Evolutionary conservation across 805 yeast species (phyloP), one percentile per base, ranked within the genome.

Genomic region (Groenewaldozyma salmanticensis): DNA sequence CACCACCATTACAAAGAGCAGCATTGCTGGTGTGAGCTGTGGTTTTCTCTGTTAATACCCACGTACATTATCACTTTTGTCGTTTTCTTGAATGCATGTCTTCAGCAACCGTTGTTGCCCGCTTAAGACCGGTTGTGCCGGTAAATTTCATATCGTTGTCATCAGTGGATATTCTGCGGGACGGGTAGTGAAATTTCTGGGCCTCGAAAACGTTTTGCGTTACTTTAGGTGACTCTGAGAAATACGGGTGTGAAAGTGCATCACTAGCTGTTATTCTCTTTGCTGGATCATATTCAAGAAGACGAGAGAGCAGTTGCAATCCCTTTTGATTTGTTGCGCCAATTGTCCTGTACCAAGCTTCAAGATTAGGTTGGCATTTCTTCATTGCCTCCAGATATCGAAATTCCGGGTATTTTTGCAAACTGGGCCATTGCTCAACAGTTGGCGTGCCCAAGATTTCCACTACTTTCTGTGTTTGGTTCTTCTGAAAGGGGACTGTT

Each of bases 371-470:
- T 1, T 86, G 83, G 52, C 77, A 81, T 16, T 67, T 66, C 34
- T 73, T 75, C 53, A 78, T 68, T 3, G 49, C 31, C 40, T 77
- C 72, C 42, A 86, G 69, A 24, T 79, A 70, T 16, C 66, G 71
- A 57, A 71, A 92, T 54, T 92, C 98, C 0, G 98, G 97, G 55
- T 86, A 88, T 47, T 77, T 77, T 33, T 70, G 67, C 31, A 92
- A 60, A 18, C 79, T 68, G 0, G 92, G 81, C 97, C 98, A 92
- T 37, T 66, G 70, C n/a, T 77, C 73, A 19, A 53, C 54, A 3
- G 74, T 74, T 0, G 99, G 99, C 0, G 94, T 77, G 0, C 99
- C 99, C 46, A 92, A 62, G n/a, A 92, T 80, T 59, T 92, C 97
- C 21, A 92, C 67, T 19, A 92, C 88, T 57, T 86, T 87, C 53